These are phyloP conservation scores for Alternaria alternata DNA, from an alignment of 2,329 filamentous ascomycete genomes.

Conservation along the genomic window DNA sequence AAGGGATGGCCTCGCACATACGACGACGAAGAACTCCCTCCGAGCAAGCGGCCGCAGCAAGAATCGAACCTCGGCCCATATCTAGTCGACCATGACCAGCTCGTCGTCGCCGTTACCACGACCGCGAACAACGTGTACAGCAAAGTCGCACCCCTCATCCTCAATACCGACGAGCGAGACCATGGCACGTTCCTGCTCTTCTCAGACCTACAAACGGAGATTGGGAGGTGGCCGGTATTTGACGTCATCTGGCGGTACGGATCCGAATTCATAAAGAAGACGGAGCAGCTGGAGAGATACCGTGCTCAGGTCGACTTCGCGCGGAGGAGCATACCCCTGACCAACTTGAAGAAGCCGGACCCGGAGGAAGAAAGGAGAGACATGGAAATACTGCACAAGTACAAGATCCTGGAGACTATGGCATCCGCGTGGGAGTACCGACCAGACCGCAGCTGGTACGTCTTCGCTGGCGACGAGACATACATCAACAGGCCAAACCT, in stretches of 20 bases:
- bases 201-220: conserved; percentile 49
- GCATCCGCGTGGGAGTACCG: conserved; percentile 45
- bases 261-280: conserved; percentile 35
- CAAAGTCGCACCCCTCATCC: conserved; percentile 58
- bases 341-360: conserved; percentile 29
- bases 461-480: conserved; percentile 68
- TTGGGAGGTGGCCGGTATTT: conserved; percentile 45
- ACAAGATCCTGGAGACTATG: conserved; percentile 51
- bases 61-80: conserved; percentile 27
- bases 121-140: conserved; percentile 64
- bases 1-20: conserved; percentile 44
- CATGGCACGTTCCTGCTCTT: conserved; percentile 50
- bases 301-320: conserved; percentile 43
- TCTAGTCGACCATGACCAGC: conserved; percentile 32
- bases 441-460: conserved; percentile 64
- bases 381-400: conserved; percentile 44
- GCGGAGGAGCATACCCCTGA: conserved; percentile 38
- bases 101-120: conserved; percentile 65
- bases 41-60: conserved; percentile 25
- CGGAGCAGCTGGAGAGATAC: conserved; percentile 50
- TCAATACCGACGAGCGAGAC: conserved; percentile 38
- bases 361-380: conserved; percentile 30
- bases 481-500: conserved; percentile 64
- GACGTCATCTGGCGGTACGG: conserved; percentile 49
- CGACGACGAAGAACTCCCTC: conserved; percentile 44